Conservation (phyloP, 75 land plant species). For the Pinus taeda region DNA sequence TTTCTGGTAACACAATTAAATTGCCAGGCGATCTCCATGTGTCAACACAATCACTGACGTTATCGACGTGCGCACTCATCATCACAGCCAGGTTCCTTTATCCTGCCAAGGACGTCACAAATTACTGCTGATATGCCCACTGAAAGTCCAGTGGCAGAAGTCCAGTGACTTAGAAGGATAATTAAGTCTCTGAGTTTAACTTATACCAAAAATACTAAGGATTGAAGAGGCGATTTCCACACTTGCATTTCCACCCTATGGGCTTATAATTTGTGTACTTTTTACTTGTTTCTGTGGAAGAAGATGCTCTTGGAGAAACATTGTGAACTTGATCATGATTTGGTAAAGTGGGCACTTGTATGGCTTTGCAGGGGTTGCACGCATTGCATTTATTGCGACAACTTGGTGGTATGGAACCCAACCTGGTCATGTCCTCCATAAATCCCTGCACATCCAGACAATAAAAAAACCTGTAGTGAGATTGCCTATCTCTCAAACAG, state of each 20-base stretch:
- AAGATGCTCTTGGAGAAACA: neutral
- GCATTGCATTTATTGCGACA: constrained; percentile 65
- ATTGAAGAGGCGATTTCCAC: constrained; percentile 43
- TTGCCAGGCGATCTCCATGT: too few relatives aligned
- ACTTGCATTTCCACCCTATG: constrained; percentile 73
- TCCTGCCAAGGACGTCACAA: too few relatives aligned
- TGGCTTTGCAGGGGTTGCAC: constrained; percentile 69
- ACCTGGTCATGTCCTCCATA: constrained; percentile 35
- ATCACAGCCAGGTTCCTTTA: too few relatives aligned
- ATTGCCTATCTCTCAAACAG: neutral
- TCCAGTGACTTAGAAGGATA: neutral
- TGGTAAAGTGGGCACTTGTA: constrained; percentile 50
- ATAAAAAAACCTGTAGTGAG: neutral
- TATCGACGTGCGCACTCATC: too few relatives aligned
- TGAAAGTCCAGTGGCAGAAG: neutral
- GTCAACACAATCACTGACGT: too few relatives aligned
- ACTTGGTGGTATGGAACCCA: constrained; percentile 69
- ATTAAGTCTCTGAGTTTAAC: neutral
- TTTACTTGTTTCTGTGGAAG: neutral
- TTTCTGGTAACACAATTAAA: too few relatives aligned
- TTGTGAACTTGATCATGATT: neutral
- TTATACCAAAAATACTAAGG: constrained; percentile 1
- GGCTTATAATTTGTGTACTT: constrained; percentile 75
- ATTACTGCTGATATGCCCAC: neutral
- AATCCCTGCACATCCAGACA: neutral